A percentile compares a stretch with the other conserved stretches of the same genome.
Conservation (phyloP, 805 yeast species). For the Barnettozyma wickerhamii region DNA sequence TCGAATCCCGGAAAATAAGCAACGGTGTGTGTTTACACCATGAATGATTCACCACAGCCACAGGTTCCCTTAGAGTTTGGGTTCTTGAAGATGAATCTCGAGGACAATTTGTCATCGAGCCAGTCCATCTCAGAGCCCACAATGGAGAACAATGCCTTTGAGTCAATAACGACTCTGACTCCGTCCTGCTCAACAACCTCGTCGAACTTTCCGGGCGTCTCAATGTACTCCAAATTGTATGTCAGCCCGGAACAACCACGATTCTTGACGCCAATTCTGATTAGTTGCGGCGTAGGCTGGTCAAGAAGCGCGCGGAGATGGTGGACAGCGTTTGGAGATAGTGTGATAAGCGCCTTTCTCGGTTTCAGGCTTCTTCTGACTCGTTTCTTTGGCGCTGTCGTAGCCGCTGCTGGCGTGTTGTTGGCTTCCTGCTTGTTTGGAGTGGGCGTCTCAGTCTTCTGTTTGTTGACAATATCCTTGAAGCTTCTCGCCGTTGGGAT, state of each 20-base stretch:
- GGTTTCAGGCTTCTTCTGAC: conserved; percentile 72
- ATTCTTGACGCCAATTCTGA: conserved; percentile 90
- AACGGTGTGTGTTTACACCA: conserved; percentile 54
- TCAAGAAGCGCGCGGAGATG: conserved; percentile 67
- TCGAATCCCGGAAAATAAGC: not conserved
- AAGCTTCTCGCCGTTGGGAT: conserved; percentile 26
- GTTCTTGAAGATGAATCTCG: conserved; percentile 87
- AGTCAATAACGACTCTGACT: conserved; percentile 86
- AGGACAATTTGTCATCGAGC: conserved; percentile 87
- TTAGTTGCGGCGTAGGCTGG: conserved; percentile 83
- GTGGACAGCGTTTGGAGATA: conserved; percentile 67
- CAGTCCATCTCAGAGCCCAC: conserved; percentile 99
- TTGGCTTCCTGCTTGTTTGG: conserved; percentile 8
- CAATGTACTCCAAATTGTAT: conserved; percentile 86
- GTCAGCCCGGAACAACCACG: conserved; percentile 96
- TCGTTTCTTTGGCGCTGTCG: conserved; percentile 30
- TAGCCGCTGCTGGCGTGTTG: conserved; percentile 12
- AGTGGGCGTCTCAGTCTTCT: conserved; percentile 5
- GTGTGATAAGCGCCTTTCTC: conserved; percentile 82
- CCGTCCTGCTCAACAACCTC: conserved; percentile 93
- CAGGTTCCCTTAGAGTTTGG: conserved; percentile 98
- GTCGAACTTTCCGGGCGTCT: conserved; percentile 90
- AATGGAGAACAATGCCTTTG: conserved; percentile 91
- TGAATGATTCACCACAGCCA: conserved; percentile 98
- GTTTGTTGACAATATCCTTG: conserved; percentile 21